These are phyloP conservation scores for Sarocladiaceae sp. DNA, from an alignment of 2,329 filamentous ascomycete genomes.

Conservation along the genomic window DNA sequence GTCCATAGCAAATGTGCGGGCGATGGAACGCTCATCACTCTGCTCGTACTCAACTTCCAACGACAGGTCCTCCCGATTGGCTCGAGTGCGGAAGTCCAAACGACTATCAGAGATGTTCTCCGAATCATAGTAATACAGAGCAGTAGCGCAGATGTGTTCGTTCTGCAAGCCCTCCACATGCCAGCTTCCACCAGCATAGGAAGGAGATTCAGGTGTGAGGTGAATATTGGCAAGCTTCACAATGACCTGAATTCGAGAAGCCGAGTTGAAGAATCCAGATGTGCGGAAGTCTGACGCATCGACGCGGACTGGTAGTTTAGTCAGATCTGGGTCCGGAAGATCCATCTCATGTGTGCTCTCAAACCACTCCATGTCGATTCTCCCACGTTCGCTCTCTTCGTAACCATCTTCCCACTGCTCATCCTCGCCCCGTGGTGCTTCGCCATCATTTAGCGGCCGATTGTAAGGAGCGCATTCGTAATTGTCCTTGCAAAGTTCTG, in stretches of 20 bases:
- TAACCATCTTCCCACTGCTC: constrained; percentile 15
- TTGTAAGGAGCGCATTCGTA: constrained; percentile 15
- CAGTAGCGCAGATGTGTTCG: constrained; percentile 60
- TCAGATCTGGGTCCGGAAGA: constrained; percentile 14
- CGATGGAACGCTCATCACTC: constrained; percentile 27
- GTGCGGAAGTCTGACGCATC: constrained; percentile 18
- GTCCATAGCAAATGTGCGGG: constrained; percentile 27
- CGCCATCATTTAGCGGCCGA: constrained; percentile 21
- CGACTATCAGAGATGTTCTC: constrained; percentile 53
- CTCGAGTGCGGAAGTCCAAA: constrained; percentile 45
- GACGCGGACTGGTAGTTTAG: not conserved
- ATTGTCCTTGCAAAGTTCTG: constrained; percentile 14
- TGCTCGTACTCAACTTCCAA: constrained; percentile 24
- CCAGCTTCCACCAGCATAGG: constrained; percentile 49
- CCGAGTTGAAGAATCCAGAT: constrained; percentile 23
- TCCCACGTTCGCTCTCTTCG: constrained; percentile 14
- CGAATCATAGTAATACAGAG: constrained; percentile 57
- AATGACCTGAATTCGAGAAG: constrained; percentile 51
- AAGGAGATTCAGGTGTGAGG: constrained; percentile 53
- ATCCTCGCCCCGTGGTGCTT: constrained; percentile 16
- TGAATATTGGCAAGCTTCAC: constrained; percentile 60
- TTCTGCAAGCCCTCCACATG: constrained; percentile 54
- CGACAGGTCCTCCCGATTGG: constrained; percentile 25
- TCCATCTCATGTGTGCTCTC: constrained; percentile 18
- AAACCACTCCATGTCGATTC: constrained; percentile 25